Evolutionary conservation across 2,329 filamentous ascomycete species (phyloP).

Genomic region (Colletotrichum tabaci): DNA sequence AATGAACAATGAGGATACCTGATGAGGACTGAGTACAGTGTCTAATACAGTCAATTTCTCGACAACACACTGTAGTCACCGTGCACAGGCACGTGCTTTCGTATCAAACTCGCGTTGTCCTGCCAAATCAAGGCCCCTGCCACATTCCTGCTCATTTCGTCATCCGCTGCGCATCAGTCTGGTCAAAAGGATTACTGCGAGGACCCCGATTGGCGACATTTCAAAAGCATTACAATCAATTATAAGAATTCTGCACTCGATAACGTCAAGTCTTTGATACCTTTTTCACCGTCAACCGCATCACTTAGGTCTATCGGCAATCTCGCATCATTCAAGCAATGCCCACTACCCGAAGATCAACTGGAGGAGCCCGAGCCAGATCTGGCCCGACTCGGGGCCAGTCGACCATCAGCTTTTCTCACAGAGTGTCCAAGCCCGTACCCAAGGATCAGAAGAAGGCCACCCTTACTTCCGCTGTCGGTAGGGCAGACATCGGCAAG

Average conservation of each 20-base stretch:
- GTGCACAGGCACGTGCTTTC: constrained; percentile 66
- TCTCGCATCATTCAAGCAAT: constrained; percentile 53
- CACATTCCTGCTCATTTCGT: constrained; percentile 40
- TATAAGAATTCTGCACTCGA: background rate
- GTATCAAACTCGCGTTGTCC: constrained; percentile 68
- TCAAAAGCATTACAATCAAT: constrained; percentile 9
- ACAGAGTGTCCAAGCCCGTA: constrained; percentile 69
- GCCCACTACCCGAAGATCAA: constrained; percentile 66
- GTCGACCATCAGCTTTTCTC: constrained; percentile 71
- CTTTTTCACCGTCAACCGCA: background rate
- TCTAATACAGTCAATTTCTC: background rate
- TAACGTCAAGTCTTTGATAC: background rate
- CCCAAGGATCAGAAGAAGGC: constrained; percentile 63
- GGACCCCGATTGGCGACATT: constrained; percentile 24
- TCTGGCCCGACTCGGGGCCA: constrained; percentile 61
- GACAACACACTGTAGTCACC: constrained; percentile 50
- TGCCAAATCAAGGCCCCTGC: constrained; percentile 56
- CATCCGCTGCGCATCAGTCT: constrained; percentile 29
- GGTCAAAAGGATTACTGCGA: constrained; percentile 9
- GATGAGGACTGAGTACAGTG: constrained; percentile 16
- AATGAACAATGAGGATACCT: constrained; percentile 2
- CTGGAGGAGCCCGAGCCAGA: constrained; percentile 55
- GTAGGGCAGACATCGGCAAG: constrained; percentile 42
- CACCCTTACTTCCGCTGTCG: constrained; percentile 50
- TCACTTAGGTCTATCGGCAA: constrained; percentile 7